A percentile compares a stretch with the other conserved stretches of the same genome.
Conservation (phyloP, 2,329 filamentous ascomycete species). For the Cercospora sesami region DNA sequence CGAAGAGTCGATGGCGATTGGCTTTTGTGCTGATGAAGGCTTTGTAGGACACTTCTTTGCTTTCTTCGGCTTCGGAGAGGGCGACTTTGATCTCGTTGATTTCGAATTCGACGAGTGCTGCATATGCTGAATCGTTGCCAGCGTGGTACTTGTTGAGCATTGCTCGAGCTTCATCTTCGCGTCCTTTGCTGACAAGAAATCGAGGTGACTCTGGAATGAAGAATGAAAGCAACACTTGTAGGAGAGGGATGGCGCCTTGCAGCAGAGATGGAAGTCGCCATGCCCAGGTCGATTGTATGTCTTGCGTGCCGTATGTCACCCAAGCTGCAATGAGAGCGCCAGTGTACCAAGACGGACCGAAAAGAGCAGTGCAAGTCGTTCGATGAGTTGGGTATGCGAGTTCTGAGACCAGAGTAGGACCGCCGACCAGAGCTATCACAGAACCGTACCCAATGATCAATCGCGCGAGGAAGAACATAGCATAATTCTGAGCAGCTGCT, state of each 20-base stretch:
- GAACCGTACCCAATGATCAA: constrained; percentile 53
- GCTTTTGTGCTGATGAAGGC: constrained; percentile 43
- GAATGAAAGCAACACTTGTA: constrained; percentile 47
- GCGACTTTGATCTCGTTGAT: constrained; percentile 53
- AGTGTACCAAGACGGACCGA: constrained; percentile 43
- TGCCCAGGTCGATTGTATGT: constrained; percentile 49
- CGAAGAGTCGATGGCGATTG: constrained; percentile 43
- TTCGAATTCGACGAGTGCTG: constrained; percentile 41
- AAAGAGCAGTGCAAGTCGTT: constrained; percentile 47
- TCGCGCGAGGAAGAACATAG: constrained; percentile 38
- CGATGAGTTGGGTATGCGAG: constrained; percentile 50
- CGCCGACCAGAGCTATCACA: constrained; percentile 47
- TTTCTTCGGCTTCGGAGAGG: constrained; percentile 46
- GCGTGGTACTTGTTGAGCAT: constrained; percentile 49
- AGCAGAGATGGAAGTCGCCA: constrained; percentile 50
- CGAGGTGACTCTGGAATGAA: constrained; percentile 53
- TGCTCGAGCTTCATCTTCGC: constrained; percentile 45
- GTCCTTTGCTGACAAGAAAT: constrained; percentile 49
- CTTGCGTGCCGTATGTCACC: constrained; percentile 47
- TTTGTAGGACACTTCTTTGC: constrained; percentile 40
- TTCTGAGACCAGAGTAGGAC: constrained; percentile 53
- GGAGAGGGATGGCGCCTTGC: constrained; percentile 44
- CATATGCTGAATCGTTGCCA: constrained; percentile 46
- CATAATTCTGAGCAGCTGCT: constrained; percentile 52
- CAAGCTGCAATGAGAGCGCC: constrained; percentile 51